Evolutionary conservation across 306 rosid species (phyloP), one percentile per base, ranked within the genome.

Genomic region (cucumber (Cucumis sativus)): DNA sequence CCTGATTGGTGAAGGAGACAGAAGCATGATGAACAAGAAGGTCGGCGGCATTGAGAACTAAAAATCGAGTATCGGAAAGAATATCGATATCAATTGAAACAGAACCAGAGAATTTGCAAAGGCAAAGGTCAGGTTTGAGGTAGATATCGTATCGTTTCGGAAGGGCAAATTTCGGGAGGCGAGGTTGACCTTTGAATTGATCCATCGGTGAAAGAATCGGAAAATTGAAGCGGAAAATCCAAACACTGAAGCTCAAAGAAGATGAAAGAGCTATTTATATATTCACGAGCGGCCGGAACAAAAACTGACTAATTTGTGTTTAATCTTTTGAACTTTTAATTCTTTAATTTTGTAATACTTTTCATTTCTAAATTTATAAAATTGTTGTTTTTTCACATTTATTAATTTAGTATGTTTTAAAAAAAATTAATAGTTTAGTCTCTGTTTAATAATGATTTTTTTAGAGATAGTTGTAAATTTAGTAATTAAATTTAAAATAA

Each of bases 11-110:
- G 88, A 87, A 86, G 1, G 89, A 89, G 18, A 85, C 80, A 77
- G 88, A 73, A 25, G 64, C 83, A 35, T 21, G 0, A 10, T 4
- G 1, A 75, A 95, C 64, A n/a, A 83, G 41, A 23, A 95, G 93
- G 6, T 90, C 93, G 70, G 92, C 91, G 30, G 90, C 91, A 73
- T 92, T 95, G 83, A 95, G 97, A n/a, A 91, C 97, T 75, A 95
- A 74, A 87, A 84, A 95, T 30, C 21, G 6, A 71, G 97, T 89
- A 1, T 88, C 88, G 78, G 87, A 80, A 70, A 91, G 85, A 85
- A 95, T 78, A 73, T 92, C 83, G 63, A 92, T 75, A 76, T 88
- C 83, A 52, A 95, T 63, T 82, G 89, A 17, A 76, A 92, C 89
- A 43, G 91, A 84, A 35, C 99, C 99, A n/a, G 79, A 40, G 83